Evolutionary conservation across 306 rosid genomes (phyloP).

Genomic region (Glycine latifolia): DNA sequence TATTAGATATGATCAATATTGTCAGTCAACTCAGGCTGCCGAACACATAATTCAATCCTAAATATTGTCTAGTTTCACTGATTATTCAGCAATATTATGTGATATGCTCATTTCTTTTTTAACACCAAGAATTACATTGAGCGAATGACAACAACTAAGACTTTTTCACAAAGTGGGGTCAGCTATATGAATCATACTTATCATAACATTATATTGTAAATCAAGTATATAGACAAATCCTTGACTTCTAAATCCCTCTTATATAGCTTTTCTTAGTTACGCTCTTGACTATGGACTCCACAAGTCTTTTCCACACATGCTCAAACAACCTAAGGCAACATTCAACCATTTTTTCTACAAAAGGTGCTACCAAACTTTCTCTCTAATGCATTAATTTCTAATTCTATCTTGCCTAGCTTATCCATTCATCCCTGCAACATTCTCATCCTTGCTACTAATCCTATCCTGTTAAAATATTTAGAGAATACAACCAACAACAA

Average conservation of each 20-base stretch:
- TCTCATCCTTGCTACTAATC: too few relatives aligned
- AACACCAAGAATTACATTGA: not conserved
- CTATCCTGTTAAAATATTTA: too few relatives aligned
- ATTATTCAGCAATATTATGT: not conserved
- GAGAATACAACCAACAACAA: too few relatives aligned
- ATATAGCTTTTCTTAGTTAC: not conserved
- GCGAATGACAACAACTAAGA: not conserved
- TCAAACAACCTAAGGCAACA: too few relatives aligned
- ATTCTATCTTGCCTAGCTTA: too few relatives aligned
- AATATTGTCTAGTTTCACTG: too few relatives aligned
- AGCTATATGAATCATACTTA: not conserved
- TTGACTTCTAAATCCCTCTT: not conserved
- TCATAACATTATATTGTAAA: not conserved
- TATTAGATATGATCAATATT: slow-evolving; percentile 1
- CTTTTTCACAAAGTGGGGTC: not conserved
- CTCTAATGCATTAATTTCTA: too few relatives aligned
- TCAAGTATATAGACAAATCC: not conserved
- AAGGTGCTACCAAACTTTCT: too few relatives aligned
- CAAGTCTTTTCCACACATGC: not conserved
- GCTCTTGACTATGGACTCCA: not conserved
- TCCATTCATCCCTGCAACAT: too few relatives aligned
- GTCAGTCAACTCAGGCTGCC: not conserved
- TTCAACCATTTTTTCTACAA: too few relatives aligned
- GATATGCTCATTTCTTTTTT: slow-evolving; percentile 9
- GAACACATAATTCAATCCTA: not conserved